phyloP scores from a whole-genome alignment of 768 basidiomycete species.

The Roridomyces roridus region DNA sequence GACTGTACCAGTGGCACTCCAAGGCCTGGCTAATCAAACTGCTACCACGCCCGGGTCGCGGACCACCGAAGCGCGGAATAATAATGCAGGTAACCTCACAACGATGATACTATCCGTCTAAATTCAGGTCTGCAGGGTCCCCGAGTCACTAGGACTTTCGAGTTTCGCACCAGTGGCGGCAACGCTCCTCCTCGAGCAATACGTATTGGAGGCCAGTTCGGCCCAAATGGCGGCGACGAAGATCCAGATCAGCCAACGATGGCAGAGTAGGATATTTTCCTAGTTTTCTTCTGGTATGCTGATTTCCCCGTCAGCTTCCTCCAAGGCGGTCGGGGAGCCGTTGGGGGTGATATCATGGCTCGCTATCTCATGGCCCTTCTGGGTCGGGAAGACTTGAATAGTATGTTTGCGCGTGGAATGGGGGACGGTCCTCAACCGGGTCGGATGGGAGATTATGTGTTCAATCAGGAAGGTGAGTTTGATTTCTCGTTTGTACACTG shows the following conservation, averaged over 20 bases:
- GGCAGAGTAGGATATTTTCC: slow-evolving; percentile 53
- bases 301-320: slow-evolving; percentile 38
- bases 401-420: slow-evolving; percentile 46
- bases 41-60: too few species aligned
- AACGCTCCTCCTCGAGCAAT: slow-evolving; percentile 36
- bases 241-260: slow-evolving; percentile 47
- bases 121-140: neutral
- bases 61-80: too few species aligned
- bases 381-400: slow-evolving; percentile 52
- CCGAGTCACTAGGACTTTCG: slow-evolving; percentile 33
- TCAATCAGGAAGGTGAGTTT: slow-evolving; percentile 80
- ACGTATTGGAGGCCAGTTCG: slow-evolving; percentile 42
- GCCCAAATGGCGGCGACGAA: slow-evolving; percentile 23
- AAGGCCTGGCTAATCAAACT: slow-evolving; percentile 22
- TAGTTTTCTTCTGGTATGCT: neutral
- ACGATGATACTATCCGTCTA: neutral
- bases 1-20: slow-evolving; percentile 19
- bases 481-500: too few species aligned
- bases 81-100: neutral
- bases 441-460: slow-evolving; percentile 89
- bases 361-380: slow-evolving; percentile 76
- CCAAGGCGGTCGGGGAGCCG: slow-evolving; percentile 42
- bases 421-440: slow-evolving; percentile 52
- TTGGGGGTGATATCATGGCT: slow-evolving; percentile 69
- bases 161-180: slow-evolving; percentile 36